Evolutionary conservation across 257 asterid genomes (phyloP).

Genomic region (Eustoma russellianum): DNA sequence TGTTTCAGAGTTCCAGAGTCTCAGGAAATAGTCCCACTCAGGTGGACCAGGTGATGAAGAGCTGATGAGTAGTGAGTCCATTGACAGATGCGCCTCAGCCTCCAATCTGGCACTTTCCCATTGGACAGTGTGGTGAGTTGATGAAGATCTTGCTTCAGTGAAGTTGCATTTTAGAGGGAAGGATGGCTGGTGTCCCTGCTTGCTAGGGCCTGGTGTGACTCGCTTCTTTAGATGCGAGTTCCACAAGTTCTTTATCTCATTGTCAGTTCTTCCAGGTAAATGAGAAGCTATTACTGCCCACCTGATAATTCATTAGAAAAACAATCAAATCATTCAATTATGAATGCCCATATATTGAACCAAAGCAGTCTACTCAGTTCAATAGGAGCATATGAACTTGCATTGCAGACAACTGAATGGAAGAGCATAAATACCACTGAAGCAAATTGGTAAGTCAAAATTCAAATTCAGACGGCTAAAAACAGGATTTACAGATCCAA

Average conservation of each 20-base stretch:
- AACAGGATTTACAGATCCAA: not conserved
- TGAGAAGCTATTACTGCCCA: conserved; percentile 68
- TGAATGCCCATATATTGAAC: no score
- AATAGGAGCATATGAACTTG: no score
- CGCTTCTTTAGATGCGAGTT: conserved; percentile 63
- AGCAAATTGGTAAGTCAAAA: not conserved
- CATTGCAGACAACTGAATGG: not conserved
- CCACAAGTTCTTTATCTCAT: conserved; percentile 67
- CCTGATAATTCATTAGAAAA: conserved; percentile 20
- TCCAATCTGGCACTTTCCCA: conserved; percentile 33
- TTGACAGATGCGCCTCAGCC: conserved; percentile 26
- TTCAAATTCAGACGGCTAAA: not conserved
- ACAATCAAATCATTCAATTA: no score
- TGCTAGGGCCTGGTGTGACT: conserved; percentile 1
- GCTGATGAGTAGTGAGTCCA: conserved; percentile 13
- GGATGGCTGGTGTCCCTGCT: conserved; percentile 17
- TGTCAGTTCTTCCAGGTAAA: conserved; percentile 66
- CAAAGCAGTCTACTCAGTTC: no score
- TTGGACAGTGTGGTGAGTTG: conserved; percentile 26
- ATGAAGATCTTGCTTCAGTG: conserved; percentile 14
- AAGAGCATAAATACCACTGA: not conserved
- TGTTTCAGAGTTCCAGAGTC: conserved; percentile 50
- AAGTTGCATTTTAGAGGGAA: conserved; percentile 18
- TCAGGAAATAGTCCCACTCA: conserved; percentile 41
- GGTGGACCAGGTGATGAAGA: conserved; percentile 1